A percentile compares a stretch with the other conserved stretches of the same genome.
Evolutionary conservation across 2,329 filamentous ascomycete genomes (phyloP).

Genomic region (Pseudopyricularia javanii): DNA sequence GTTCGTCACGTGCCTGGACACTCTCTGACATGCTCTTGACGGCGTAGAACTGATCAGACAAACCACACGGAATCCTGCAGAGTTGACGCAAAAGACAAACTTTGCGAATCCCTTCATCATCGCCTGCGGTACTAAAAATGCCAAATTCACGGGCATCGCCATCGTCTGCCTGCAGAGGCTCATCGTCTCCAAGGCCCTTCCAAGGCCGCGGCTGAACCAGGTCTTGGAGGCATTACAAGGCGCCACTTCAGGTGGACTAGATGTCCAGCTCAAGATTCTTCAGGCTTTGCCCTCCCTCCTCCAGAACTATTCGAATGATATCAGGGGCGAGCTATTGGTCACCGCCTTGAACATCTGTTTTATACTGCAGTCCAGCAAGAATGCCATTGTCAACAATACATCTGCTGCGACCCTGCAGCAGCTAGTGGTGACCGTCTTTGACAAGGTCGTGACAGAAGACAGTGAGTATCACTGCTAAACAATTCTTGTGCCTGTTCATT

Average conservation of each 20-base stretch:
- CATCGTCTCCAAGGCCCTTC: conserved; percentile 69
- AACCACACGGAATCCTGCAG: conserved; percentile 29
- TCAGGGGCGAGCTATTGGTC: conserved; percentile 71
- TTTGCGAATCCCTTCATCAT: conserved; percentile 93
- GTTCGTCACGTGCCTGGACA: conserved; percentile 27
- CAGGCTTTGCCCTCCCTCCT: conserved; percentile 82
- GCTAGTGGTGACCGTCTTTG: conserved; percentile 82
- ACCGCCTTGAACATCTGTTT: conserved; percentile 84
- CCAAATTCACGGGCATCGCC: conserved; percentile 78
- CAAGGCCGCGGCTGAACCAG: conserved; percentile 68
- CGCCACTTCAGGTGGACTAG: conserved; percentile 66
- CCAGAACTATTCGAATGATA: conserved; percentile 76
- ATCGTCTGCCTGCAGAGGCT: conserved; percentile 83
- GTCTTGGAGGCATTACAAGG: conserved; percentile 81
- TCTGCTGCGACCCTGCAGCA: conserved; percentile 95
- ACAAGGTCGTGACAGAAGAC: conserved; percentile 77
- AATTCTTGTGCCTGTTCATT: neutral
- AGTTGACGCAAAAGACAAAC: conserved; percentile 66
- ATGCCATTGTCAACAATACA: conserved; percentile 86
- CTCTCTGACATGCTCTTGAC: conserved; percentile 3
- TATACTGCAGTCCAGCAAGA: conserved; percentile 81
- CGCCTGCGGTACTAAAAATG: conserved; percentile 80
- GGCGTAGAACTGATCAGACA: neutral
- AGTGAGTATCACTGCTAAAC: conserved; percentile 33
- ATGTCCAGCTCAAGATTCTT: conserved; percentile 91